Conservation (phyloP, 2,329 filamentous ascomycete genomes). For the Knoxdaviesia capensis region DNA sequence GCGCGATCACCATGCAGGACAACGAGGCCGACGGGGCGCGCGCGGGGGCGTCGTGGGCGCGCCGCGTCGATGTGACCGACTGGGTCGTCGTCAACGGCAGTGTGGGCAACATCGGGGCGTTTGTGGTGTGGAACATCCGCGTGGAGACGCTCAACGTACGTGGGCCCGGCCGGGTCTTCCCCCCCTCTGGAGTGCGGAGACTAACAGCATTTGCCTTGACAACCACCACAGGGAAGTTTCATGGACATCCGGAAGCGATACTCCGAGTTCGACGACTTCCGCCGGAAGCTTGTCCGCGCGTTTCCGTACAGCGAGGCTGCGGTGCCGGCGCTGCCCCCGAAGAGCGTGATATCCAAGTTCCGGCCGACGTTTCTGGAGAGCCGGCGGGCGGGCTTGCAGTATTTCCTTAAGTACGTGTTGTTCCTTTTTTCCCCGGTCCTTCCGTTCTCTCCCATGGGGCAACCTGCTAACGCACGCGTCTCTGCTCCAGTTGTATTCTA, state of each 20-base stretch:
- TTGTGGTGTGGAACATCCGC: slow-evolving; percentile 83
- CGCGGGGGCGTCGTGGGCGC: slow-evolving; percentile 43
- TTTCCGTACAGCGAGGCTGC: slow-evolving; percentile 72
- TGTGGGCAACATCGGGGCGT: slow-evolving; percentile 51
- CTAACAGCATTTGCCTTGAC: not conserved
- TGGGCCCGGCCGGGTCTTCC: slow-evolving; percentile 6
- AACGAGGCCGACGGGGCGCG: slow-evolving; percentile 34
- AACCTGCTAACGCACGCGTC: not conserved
- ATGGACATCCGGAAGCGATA: slow-evolving; percentile 56
- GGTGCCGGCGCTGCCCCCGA: slow-evolving; percentile 79
- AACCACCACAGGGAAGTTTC: slow-evolving; percentile 27
- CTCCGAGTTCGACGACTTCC: slow-evolving; percentile 80
- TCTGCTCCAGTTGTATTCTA: slow-evolving; percentile 52
- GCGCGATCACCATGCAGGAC: slow-evolving; percentile 40
- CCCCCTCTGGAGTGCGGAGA: not conserved
- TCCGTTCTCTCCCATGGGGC: not conserved
- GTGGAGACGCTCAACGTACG: slow-evolving; percentile 70
- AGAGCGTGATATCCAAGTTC: slow-evolving; percentile 78
- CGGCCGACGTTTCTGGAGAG: slow-evolving; percentile 70
- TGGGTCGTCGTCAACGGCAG: slow-evolving; percentile 36
- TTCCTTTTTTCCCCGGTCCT: slow-evolving; percentile 1
- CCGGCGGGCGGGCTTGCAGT: slow-evolving; percentile 62
- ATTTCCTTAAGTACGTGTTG: slow-evolving; percentile 68
- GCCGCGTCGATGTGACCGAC: slow-evolving; percentile 38
- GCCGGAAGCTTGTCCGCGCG: slow-evolving; percentile 49